Evolutionary conservation across 495 filamentous ascomycete species (phyloP), one percentile per base, ranked within the genome.

Genomic region (Hypoxylon intermedium): DNA sequence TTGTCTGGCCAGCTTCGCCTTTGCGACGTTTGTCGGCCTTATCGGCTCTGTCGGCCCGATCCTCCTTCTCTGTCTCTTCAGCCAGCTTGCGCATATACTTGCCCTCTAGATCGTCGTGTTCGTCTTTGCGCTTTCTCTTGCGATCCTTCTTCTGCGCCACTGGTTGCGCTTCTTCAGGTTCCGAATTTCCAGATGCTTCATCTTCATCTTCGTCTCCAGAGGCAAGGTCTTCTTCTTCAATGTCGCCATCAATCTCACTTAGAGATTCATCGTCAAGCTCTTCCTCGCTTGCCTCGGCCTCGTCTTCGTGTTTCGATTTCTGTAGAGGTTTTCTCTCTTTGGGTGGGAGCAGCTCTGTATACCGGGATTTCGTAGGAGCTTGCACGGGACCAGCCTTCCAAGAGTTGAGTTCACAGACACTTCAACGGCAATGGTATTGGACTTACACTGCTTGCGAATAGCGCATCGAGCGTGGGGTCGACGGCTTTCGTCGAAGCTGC

Each of bases 391-490:
- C 89, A 65, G 85, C 80, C 89, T 92, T 72, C 11, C 15, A 38
- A 7, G 33, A 1, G 36, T 46, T 75, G 36, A 76, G 72, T 23
- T 38, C 41, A 1, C 19, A 20, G n/a, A 31, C 7, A 31, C 31
- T 44, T 20, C 5, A 11, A 42, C 6, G 4, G 5, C 9, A 4
- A 16, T 41, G 31, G 13, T 28, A 1, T 6, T 28, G 30, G 34
- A 83, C 89, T 74, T 79, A 94, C 92, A 77, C 90, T 93, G 21
- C 83, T 79, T 23, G 88, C 81, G 74, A 97, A 97, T 20, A 97
- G 81, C 43, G 89, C 88, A 58, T 89, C 85, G 61, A 97, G 68
- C 48, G 80, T 74, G 58, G 90, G 88, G 76, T 97, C 90, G 61
- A 95, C 79, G 58, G 82, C 77, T 65, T 79, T 79, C 41, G 70